phyloP scores from a whole-genome alignment of 2,329 filamentous ascomycete species.

The Monosporascus sp. region DNA sequence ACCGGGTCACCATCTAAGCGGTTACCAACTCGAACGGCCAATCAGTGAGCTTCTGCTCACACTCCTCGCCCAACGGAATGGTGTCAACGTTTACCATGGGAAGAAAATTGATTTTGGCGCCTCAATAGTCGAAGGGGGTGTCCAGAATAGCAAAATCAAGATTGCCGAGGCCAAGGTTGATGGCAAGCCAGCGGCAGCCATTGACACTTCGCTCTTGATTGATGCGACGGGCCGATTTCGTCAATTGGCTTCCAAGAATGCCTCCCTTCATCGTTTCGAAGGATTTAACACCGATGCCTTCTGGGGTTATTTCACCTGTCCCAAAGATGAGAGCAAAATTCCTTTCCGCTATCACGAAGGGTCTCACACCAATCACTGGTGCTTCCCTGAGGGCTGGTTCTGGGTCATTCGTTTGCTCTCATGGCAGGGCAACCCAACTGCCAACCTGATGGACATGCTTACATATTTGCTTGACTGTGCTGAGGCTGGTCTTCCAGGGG shows the following conservation, averaged over 20 bases:
- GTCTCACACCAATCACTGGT: slow-evolving; percentile 23
- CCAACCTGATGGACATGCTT: slow-evolving; percentile 21
- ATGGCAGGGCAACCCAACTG: slow-evolving; percentile 19
- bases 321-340: slow-evolving; percentile 17
- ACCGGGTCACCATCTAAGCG: slow-evolving; percentile 12
- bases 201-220: slow-evolving; percentile 12
- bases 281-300: slow-evolving; percentile 14
- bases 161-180: slow-evolving; percentile 1
- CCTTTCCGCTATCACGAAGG: slow-evolving; percentile 17
- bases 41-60: slow-evolving; percentile 23
- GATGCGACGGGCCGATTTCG: slow-evolving; percentile 19
- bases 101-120: slow-evolving; percentile 3
- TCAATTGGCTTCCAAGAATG: slow-evolving; percentile 15
- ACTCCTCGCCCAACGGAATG: slow-evolving; percentile 18
- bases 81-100: slow-evolving; percentile 21
- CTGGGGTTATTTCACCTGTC: slow-evolving; percentile 12
- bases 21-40: slow-evolving; percentile 18
- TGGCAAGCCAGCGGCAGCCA: neutral
- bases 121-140: slow-evolving; percentile 1
- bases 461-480: slow-evolving; percentile 20
- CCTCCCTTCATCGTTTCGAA: slow-evolving; percentile 11
- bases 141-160: neutral
- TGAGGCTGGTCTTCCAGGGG: slow-evolving; percentile 9
- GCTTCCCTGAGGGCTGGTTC: slow-evolving; percentile 23
- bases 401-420: slow-evolving; percentile 22